phyloP scores from a whole-genome alignment of 2,329 filamentous ascomycete genomes.

The Sporothrix euskadiensis region DNA sequence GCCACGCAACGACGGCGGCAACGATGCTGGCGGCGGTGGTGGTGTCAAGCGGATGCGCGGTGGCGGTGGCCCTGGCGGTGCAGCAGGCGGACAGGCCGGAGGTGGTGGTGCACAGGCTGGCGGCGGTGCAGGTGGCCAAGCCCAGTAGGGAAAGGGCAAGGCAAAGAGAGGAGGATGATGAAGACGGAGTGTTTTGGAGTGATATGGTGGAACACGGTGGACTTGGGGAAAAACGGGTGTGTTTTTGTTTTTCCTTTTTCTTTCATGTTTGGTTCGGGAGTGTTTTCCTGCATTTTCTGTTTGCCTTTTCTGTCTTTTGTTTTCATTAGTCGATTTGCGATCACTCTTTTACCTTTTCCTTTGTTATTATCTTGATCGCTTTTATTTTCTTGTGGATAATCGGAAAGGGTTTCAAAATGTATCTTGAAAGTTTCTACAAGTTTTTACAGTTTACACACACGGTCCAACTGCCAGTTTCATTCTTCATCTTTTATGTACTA shows the following conservation, averaged over 20 bases:
- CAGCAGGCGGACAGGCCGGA: conserved; percentile 29
- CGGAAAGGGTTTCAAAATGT: background rate
- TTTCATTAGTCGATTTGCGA: background rate
- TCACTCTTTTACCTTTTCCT: background rate
- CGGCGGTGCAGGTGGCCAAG: conserved; percentile 6
- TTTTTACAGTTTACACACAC: background rate
- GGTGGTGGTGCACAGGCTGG: conserved; percentile 4
- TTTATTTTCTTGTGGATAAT: background rate
- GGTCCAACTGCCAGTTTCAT: background rate
- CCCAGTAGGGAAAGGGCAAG: conserved; percentile 11
- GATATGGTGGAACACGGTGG: background rate
- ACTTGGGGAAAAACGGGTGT: background rate
- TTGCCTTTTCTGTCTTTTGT: background rate
- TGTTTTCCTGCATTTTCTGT: background rate
- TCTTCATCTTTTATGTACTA: background rate
- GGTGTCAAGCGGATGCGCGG: conserved; percentile 45
- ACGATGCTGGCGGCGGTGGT: conserved; percentile 34
- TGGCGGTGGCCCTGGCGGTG: conserved; percentile 33
- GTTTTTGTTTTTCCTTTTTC: background rate
- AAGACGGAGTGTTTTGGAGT: background rate
- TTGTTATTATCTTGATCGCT: background rate
- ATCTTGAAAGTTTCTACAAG: background rate
- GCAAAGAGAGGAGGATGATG: background rate
- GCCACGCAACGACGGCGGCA: conserved; percentile 50
- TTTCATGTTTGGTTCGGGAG: background rate